A percentile compares a stretch with the other conserved stretches of the same genome.
These are phyloP conservation scores for Starmerella gropengiesseri DNA, from an alignment of 805 yeast genomes.

Conservation along the genomic window DNA sequence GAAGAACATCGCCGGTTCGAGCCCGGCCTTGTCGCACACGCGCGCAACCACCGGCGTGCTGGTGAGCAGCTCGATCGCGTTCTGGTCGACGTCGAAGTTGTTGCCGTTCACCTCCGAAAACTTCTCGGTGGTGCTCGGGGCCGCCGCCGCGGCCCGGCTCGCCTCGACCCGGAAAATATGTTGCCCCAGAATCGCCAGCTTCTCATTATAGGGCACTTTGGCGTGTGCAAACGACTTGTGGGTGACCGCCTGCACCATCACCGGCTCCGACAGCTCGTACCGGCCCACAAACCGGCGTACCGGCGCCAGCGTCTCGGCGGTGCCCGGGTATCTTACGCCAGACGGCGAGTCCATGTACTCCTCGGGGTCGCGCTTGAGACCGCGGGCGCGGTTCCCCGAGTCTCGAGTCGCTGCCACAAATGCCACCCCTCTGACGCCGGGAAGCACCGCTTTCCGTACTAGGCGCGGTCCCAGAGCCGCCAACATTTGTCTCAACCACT, in stretches of 20 bases:
- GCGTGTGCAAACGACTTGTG: constrained; percentile 96
- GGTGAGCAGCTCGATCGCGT: constrained; percentile 26
- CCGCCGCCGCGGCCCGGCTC: constrained; percentile 18
- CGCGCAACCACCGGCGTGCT: constrained; percentile 25
- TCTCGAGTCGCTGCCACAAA: constrained; percentile 4
- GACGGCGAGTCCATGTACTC: constrained; percentile 35
- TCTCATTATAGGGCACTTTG: constrained; percentile 77
- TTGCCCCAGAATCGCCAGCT: constrained; percentile 53
- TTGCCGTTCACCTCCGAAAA: constrained; percentile 21
- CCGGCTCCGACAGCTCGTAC: constrained; percentile 46
- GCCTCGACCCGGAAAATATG: constrained; percentile 27
- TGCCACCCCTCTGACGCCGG: constrained; percentile 12
- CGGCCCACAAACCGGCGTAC: constrained; percentile 42
- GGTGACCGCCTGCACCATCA: constrained; percentile 70
- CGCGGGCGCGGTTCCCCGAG: constrained; percentile 13
- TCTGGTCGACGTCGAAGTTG: constrained; percentile 26
- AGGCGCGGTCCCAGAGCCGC: constrained; percentile 7
- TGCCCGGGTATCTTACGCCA: constrained; percentile 46
- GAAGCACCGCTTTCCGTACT: not conserved
- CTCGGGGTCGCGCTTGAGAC: constrained; percentile 22
- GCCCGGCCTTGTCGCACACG: constrained; percentile 26
- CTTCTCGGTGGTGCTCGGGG: constrained; percentile 1
- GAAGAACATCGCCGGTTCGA: constrained; percentile 27
- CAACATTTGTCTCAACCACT: constrained; percentile 6
- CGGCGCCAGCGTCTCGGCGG: constrained; percentile 38